phyloP scores from a whole-genome alignment of 495 filamentous ascomycete genomes.

The Lasiosphaeris hirsuta region DNA sequence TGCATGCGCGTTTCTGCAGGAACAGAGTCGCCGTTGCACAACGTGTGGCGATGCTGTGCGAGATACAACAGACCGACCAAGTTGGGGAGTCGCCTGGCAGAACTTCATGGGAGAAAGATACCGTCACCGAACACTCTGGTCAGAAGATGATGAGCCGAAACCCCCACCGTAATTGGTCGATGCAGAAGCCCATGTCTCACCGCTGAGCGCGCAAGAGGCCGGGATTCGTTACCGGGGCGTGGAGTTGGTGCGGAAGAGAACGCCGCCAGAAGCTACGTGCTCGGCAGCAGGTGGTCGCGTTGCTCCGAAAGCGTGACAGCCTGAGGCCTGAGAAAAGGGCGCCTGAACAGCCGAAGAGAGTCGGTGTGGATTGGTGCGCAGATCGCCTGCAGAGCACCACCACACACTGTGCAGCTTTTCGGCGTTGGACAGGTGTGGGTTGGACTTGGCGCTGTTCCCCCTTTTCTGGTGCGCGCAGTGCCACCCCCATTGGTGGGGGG shows the following conservation, averaged over 20 bases:
- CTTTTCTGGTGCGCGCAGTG: constrained; percentile 14
- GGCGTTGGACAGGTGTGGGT: constrained; percentile 2
- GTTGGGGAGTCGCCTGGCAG: background rate
- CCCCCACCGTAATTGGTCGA: background rate
- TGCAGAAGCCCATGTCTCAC: background rate
- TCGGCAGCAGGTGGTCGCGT: too few relatives aligned
- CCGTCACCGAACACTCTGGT: background rate
- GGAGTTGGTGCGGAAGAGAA: too few relatives aligned
- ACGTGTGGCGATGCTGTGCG: constrained; percentile 20
- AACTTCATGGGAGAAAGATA: background rate
- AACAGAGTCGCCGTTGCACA: constrained; percentile 22
- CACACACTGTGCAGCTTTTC: background rate
- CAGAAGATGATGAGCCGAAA: background rate
- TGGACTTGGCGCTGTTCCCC: constrained; percentile 13
- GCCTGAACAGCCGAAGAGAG: background rate
- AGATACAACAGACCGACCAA: background rate
- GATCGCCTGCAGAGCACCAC: background rate
- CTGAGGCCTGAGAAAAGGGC: too few relatives aligned
- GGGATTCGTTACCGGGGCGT: background rate
- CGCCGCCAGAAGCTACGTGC: too few relatives aligned
- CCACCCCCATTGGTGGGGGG: constrained; percentile 16
- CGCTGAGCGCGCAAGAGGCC: background rate
- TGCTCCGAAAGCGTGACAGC: too few relatives aligned
- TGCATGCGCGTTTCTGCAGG: constrained; percentile 21
- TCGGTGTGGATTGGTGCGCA: background rate